phyloP scores from a whole-genome alignment of 306 rosid genomes.

The Mimosa pudica region DNA sequence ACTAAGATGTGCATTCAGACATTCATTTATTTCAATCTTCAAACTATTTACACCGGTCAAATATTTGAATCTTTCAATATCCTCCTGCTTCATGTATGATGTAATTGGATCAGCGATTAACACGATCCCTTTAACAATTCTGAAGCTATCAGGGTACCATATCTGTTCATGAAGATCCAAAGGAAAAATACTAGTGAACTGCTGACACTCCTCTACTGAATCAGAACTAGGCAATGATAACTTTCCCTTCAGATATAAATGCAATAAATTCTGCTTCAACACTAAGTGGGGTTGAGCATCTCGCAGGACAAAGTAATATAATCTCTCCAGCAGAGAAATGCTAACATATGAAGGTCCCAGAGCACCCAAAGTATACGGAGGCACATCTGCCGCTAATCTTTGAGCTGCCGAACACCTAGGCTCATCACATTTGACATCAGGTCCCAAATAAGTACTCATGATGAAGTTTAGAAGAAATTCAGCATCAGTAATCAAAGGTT shows the following conservation, averaged over 20 bases:
- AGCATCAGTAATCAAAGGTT: slow-evolving; percentile 31
- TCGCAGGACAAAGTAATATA: slow-evolving; percentile 58
- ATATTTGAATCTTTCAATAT: slow-evolving; percentile 52
- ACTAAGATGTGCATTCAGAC: slow-evolving; percentile 19
- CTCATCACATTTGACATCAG: slow-evolving; percentile 58
- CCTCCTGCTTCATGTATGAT: slow-evolving; percentile 42
- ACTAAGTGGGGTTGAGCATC: slow-evolving; percentile 41
- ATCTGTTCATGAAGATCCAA: slow-evolving; percentile 64
- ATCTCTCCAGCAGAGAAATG: slow-evolving; percentile 57
- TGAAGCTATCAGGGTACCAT: slow-evolving; percentile 71
- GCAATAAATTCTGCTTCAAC: slow-evolving; percentile 46
- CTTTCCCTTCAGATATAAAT: slow-evolving; percentile 58
- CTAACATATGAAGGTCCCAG: slow-evolving; percentile 66
- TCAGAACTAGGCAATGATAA: slow-evolving; percentile 37
- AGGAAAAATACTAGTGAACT: slow-evolving; percentile 68
- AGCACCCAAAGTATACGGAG: slow-evolving; percentile 44
- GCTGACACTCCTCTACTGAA: slow-evolving; percentile 36
- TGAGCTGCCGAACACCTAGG: slow-evolving; percentile 49
- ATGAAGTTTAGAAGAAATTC: slow-evolving; percentile 62
- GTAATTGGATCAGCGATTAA: slow-evolving; percentile 51
- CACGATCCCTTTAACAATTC: slow-evolving; percentile 61
- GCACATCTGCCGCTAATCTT: slow-evolving; percentile 40
- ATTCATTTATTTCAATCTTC: slow-evolving; percentile 47
- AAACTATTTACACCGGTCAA: slow-evolving; percentile 46
- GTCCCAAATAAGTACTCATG: slow-evolving; percentile 61